A percentile compares a stretch with the other conserved stretches of the same genome.
phyloP scores from a whole-genome alignment of 2,329 filamentous ascomycete species.

The Coleophoma crateriformis region DNA sequence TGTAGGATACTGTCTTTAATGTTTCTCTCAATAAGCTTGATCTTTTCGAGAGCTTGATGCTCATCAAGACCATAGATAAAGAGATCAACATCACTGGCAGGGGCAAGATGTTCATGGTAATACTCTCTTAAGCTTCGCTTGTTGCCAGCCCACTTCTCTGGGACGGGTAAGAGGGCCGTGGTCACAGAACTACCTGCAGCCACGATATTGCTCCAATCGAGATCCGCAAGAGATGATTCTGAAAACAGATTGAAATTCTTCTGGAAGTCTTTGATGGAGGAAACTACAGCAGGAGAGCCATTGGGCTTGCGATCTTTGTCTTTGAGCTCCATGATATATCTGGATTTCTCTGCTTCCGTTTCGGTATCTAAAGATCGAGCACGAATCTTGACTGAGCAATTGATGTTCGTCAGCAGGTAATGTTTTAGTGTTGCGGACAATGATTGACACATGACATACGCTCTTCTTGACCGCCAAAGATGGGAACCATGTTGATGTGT shows the following conservation, averaged over 20 bases:
- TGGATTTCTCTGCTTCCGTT: slow-evolving; percentile 52
- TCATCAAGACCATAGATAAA: slow-evolving; percentile 79
- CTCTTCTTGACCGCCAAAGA: slow-evolving; percentile 54
- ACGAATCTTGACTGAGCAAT: slow-evolving; percentile 47
- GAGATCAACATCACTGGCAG: slow-evolving; percentile 81
- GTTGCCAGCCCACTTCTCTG: slow-evolving; percentile 51
- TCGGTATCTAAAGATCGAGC: slow-evolving; percentile 55
- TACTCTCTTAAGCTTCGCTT: slow-evolving; percentile 64
- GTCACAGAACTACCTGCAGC: slow-evolving; percentile 77
- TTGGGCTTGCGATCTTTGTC: slow-evolving; percentile 54
- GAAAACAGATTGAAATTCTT: slow-evolving; percentile 79
- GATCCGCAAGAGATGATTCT: slow-evolving; percentile 67
- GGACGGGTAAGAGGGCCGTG: slow-evolving; percentile 70
- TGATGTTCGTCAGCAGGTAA: neutral
- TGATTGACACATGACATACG: neutral
- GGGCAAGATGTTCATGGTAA: slow-evolving; percentile 76
- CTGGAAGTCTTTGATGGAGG: slow-evolving; percentile 64
- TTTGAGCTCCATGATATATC: slow-evolving; percentile 65
- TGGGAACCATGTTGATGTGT: slow-evolving; percentile 57
- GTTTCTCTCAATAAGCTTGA: slow-evolving; percentile 72
- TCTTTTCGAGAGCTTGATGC: slow-evolving; percentile 75
- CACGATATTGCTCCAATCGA: slow-evolving; percentile 80
- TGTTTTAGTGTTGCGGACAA: neutral
- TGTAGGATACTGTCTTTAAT: slow-evolving; percentile 72
- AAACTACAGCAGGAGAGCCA: slow-evolving; percentile 63